Conservation (phyloP, 1,139 yeast species). For the Debaryomyces singareniensis region DNA sequence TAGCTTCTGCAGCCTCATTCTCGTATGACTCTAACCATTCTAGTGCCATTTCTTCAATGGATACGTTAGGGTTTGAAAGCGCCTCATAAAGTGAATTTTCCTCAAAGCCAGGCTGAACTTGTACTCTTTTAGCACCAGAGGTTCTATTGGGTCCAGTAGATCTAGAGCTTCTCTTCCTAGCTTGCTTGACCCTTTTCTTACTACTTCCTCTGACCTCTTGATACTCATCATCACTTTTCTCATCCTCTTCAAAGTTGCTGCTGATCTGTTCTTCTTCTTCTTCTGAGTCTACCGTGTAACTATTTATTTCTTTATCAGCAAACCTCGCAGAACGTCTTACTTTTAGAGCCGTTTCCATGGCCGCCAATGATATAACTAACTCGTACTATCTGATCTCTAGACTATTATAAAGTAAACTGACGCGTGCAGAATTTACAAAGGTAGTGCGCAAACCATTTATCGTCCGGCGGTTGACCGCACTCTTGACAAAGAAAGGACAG, state of each 20-base stretch:
- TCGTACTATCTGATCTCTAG: too few relatives aligned
- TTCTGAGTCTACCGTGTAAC: constrained; percentile 5
- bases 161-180: constrained; percentile 4
- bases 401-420: too few relatives aligned
- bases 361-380: too few relatives aligned
- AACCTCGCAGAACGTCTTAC: constrained; percentile 7
- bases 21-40: constrained; percentile 53
- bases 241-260: constrained; percentile 1
- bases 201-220: constrained; percentile 4
- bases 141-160: constrained; percentile 1
- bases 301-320: constrained; percentile 3
- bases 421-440: too few relatives aligned
- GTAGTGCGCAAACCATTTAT: too few relatives aligned
- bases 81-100: constrained; percentile 53
- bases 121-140: constrained; percentile 1
- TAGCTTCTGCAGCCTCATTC: constrained; percentile 34
- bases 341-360: too few relatives aligned
- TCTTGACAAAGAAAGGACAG: too few relatives aligned
- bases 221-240: constrained; percentile 9
- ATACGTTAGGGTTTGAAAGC: constrained; percentile 41
- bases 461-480: too few relatives aligned
- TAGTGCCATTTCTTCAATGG: constrained; percentile 54
- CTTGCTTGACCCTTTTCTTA: constrained; percentile 5
- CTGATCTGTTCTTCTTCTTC: constrained; percentile 4
- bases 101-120: constrained; percentile 19